A percentile compares a stretch with the other conserved stretches of the same genome.
Evolutionary conservation across 352 stramenopile genomes (phyloP).

Genomic region (Phytophthora cryptogea): DNA sequence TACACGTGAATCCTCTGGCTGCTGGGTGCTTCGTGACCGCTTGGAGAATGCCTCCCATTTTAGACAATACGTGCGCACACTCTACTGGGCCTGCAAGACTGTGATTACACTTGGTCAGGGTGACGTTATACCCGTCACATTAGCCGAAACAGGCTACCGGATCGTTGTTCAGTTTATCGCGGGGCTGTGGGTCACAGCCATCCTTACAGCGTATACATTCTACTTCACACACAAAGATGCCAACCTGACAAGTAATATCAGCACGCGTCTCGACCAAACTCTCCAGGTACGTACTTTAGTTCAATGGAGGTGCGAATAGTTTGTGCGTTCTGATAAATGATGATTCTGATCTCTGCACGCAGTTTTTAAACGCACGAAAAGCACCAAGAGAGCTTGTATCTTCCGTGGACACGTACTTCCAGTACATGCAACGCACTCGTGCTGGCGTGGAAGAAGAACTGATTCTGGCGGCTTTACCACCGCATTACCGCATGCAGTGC

Average conservation of each 20-base stretch:
- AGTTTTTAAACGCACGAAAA: constrained; percentile 56
- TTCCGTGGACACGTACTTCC: constrained; percentile 60
- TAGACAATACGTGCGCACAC: constrained; percentile 57
- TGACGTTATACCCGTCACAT: constrained; percentile 62
- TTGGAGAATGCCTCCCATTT: constrained; percentile 48
- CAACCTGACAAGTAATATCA: constrained; percentile 62
- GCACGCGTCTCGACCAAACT: constrained; percentile 63
- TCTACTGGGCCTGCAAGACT: constrained; percentile 79
- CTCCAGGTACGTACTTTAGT: constrained; percentile 31
- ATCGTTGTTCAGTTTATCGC: constrained; percentile 64
- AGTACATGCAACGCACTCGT: constrained; percentile 76
- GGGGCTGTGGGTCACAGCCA: constrained; percentile 69
- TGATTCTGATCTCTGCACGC: not conserved
- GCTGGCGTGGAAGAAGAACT: constrained; percentile 58
- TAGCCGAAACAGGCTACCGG: constrained; percentile 60
- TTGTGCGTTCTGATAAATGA: not conserved
- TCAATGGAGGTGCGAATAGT: not conserved
- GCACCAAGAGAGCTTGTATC: constrained; percentile 31
- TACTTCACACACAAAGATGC: constrained; percentile 74
- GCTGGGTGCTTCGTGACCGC: constrained; percentile 67
- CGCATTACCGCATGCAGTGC: constrained; percentile 57
- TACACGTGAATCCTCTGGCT: constrained; percentile 26
- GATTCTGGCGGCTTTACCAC: constrained; percentile 47
- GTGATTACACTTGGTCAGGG: constrained; percentile 74
- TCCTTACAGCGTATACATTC: constrained; percentile 73